Conservation (phyloP, 192 early-diverging fungal species). For the Physocladia obscura region DNA sequence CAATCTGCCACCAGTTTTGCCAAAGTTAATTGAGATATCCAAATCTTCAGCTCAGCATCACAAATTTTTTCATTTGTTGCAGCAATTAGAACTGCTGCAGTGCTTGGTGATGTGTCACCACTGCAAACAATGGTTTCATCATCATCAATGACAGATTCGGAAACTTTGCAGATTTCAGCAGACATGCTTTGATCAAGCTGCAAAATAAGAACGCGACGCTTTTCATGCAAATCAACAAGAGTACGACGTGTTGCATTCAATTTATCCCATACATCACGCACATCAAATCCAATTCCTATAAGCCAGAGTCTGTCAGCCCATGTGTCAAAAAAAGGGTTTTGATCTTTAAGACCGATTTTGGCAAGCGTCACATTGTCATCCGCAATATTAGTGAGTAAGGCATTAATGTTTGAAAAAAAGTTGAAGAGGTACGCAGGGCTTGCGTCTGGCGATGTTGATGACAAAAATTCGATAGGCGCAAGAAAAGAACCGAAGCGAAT, state of each 20-base stretch:
- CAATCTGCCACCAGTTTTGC: constrained; percentile 70
- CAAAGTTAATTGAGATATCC: constrained; percentile 57
- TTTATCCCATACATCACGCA: background rate
- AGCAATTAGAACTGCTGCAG: background rate
- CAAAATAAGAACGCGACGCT: background rate
- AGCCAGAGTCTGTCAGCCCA: constrained; percentile 28
- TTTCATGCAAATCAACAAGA: background rate
- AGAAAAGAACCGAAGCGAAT: constrained; percentile 71
- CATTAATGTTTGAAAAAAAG: constrained; percentile 6
- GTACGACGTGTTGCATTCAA: background rate
- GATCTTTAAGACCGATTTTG: background rate
- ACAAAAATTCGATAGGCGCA: constrained; percentile 61
- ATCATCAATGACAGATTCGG: too few species aligned
- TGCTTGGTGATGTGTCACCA: constrained; percentile 9
- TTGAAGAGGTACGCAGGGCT: background rate
- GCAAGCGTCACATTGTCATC: constrained; percentile 12
- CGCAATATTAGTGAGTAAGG: background rate
- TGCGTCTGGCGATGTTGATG: background rate
- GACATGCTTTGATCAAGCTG: too few species aligned
- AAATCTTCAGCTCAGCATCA: constrained; percentile 43
- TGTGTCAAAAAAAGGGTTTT: background rate
- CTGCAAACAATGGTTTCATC: background rate
- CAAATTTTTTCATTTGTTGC: constrained; percentile 15
- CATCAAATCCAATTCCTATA: constrained; percentile 23
- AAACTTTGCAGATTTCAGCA: too few species aligned